Evolutionary conservation across 2,329 filamentous ascomycete genomes (phyloP), one percentile per base, ranked within the genome.

Genomic region (Phaeoacremonium minimum): DNA sequence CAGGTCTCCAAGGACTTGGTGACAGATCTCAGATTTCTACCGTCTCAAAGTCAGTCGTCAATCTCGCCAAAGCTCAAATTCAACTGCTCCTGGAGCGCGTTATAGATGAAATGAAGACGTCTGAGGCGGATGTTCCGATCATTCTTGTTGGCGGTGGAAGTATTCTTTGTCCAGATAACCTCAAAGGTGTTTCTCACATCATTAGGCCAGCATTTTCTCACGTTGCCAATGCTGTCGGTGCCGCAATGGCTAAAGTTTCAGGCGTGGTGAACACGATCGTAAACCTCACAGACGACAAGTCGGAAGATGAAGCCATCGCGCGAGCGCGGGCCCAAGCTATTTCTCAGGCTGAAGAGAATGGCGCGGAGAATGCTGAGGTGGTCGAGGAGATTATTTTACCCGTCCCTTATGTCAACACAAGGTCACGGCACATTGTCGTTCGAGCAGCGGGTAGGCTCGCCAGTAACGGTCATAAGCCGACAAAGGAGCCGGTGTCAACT

Each of bases 1-100:
- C 74, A 3, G 67, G 68, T 34, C 71, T 69, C 12, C 62, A 70
- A 33, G 63, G 67, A 2, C 68, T 77, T 18, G 71, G 70, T 1
- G 67, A 70, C 32, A 26, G 30, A 36, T 7, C 50, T 46, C 33
- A 50, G 46, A 15, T 32, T 48, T 4, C 33, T 36, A 34, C 37
- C 14, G 37, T 45, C 34, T 17, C 37, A 16, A 18, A 16, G 9
- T 28, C 28, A 2, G 43, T 44, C 65, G 9, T 48, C 64, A 7
- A 55, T 6, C 29, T 44, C 7, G 46, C 46, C 11, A 30, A 36
- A 15, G 26, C 32, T 13, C 37, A 43, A 5, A 51, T 52, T 5
- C 33, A 42, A 32, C 8, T 20, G 7, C 30, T 46, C 22, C 38
- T 55, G 0, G 51, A 52, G 30, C 42, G 42, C 3, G 48, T 46